Percentiles rank a stretch among this genome's conserved stretches.
phyloP scores from a whole-genome alignment of 140 eudicot genomes.

The Bidens hawaiensis region DNA sequence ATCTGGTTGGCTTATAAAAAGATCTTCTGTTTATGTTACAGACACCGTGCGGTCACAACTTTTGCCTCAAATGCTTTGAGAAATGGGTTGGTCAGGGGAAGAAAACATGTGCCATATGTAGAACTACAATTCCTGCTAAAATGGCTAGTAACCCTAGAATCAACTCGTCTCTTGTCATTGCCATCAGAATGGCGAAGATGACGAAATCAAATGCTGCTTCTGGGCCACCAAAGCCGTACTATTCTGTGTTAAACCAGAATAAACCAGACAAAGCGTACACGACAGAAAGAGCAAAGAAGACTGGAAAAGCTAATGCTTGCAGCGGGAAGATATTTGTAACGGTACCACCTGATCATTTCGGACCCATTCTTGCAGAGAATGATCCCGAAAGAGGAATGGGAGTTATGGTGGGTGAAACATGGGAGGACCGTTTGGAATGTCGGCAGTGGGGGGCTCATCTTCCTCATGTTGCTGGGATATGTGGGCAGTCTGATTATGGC shows the following conservation, averaged over 20 bases:
- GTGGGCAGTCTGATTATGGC: conserved; percentile 64
- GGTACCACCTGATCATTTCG: conserved; percentile 65
- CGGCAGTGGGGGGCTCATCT: conserved; percentile 85
- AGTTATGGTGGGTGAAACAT: conserved; percentile 72
- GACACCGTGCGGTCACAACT: conserved; percentile 62
- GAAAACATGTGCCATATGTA: conserved; percentile 51
- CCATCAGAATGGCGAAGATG: conserved; percentile 50
- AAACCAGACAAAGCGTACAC: conserved; percentile 73
- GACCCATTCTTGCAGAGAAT: conserved; percentile 69
- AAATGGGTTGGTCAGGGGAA: conserved; percentile 59
- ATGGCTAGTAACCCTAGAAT: conserved; percentile 48
- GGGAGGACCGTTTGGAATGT: conserved; percentile 75
- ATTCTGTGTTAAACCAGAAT: conserved; percentile 48
- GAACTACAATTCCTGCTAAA: conserved; percentile 40
- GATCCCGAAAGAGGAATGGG: conserved; percentile 70
- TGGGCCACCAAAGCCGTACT: conserved; percentile 30
- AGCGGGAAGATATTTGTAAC: conserved; percentile 83
- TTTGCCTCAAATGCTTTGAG: conserved; percentile 53
- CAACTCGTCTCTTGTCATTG: conserved; percentile 47
- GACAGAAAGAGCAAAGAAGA: conserved; percentile 63
- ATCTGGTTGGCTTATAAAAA: neutral
- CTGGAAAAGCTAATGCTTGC: conserved; percentile 74
- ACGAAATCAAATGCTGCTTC: conserved; percentile 18
- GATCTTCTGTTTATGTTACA: conserved; percentile 19
- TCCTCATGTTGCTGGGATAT: conserved; percentile 74